Evolutionary conservation across 768 basidiomycete species (phyloP), one percentile per base, ranked within the genome.

Genomic region (Suillus americanus): DNA sequence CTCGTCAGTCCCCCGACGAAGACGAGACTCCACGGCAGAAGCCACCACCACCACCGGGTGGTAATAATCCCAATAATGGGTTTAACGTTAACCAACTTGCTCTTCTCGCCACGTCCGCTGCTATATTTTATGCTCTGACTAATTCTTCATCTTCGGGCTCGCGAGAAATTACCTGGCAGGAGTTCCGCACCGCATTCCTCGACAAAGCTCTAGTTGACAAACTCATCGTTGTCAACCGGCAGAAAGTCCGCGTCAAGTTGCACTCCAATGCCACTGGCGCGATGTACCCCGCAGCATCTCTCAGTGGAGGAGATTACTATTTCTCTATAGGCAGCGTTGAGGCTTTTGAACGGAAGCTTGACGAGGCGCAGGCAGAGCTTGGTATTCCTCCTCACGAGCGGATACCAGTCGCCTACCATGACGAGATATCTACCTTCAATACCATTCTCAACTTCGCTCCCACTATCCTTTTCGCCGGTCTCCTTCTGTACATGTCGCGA

Each of bases 301-400:
- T 80, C 37, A 80, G 82, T 3, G 78, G 81, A 9, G 90, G 81
- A 9, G 90, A 91, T 48, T 97, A 92, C 80, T 88, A 90, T 78
- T 99, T 99, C 84, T 95, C 94, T 61, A 99, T 99, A 74, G 97
- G 97, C 54, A 97, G 95, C 65, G 89, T 99, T 40, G 97, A 99
- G 73, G 94, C 88, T 5, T 98, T 99, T 75, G 97, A 99, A 77
- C 87, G 94, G 70, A 94, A 94, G 77, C 84, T 99, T 54, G 93
- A 99, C 67, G 90, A 95, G 53, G 95, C 96, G 7, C 97, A 99
- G 79, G 80, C 82, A 33, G 95, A 99, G 74, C 86, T 99, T 35
- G 91, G 89, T 61, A 97, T 99, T 62, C 94, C 97, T 6, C 88
- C 89, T 64, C 86, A 89, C 68, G 95, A 98, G 77, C 90, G 97